These are phyloP conservation scores for Solanum aculeatissimum DNA, from an alignment of 305 asterid species.

Conservation along the genomic window DNA sequence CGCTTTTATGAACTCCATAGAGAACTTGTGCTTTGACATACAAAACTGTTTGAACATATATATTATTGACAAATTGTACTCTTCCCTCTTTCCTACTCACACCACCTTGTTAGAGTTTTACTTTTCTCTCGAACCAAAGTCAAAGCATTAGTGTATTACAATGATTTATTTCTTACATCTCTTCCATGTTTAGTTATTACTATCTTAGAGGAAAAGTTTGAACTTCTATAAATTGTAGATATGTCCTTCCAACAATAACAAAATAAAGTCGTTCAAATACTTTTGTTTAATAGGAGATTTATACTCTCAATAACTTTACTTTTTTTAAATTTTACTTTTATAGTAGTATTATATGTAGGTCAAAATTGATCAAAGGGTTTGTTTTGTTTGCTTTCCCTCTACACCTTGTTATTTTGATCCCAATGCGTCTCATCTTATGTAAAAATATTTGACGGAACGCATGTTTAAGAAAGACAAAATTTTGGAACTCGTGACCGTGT, in stretches of 20 bases:
- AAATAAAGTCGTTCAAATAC: not conserved
- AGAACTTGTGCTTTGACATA: slow-evolving; percentile 11
- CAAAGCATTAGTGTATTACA: not conserved
- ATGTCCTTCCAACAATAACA: not conserved
- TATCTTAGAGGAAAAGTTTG: not conserved
- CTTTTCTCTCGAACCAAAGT: no score
- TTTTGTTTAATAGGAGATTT: no score
- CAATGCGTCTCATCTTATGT: not conserved
- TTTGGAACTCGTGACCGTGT: not conserved
- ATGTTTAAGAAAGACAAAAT: not conserved
- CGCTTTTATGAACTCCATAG: slow-evolving; percentile 5
- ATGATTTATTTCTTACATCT: no score
- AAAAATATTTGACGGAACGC: not conserved
- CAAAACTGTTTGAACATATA: slow-evolving; percentile 1
- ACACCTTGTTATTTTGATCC: not conserved
- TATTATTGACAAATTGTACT: not conserved
- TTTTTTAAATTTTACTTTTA: not conserved
- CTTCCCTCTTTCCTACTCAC: not conserved
- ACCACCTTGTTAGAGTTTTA: no score
- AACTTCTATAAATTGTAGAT: not conserved
- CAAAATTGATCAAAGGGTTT: not conserved
- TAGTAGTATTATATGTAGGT: no score
- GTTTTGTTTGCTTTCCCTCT: not conserved
- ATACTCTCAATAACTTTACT: not conserved
- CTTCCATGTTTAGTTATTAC: not conserved